Evolutionary conservation across 495 filamentous ascomycete genomes (phyloP).

Genomic region (Amphirosellinia nigrospora): DNA sequence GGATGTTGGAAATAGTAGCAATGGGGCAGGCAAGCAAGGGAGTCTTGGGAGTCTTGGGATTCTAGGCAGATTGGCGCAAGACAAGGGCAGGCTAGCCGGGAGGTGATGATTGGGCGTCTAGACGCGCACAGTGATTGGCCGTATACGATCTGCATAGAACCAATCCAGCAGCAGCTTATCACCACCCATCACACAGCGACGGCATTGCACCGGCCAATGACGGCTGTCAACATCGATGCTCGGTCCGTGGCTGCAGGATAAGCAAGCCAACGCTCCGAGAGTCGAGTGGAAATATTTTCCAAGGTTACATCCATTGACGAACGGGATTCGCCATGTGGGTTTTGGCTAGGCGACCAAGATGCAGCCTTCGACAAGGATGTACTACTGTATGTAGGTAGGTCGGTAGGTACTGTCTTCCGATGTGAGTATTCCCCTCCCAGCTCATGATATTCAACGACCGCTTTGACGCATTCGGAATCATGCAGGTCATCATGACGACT

Average conservation of each 20-base stretch:
- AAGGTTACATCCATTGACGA: constrained; percentile 7
- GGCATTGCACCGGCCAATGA: constrained; percentile 28
- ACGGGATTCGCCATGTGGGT: constrained; percentile 19
- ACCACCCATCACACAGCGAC: constrained; percentile 38
- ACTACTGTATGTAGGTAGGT: no score
- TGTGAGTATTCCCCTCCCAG: constrained; percentile 1
- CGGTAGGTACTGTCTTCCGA: neutral
- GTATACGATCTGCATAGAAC: constrained; percentile 38
- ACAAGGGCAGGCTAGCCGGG: constrained; percentile 37
- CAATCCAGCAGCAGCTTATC: constrained; percentile 36
- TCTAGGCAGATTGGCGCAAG: constrained; percentile 20
- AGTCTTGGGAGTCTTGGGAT: constrained; percentile 12
- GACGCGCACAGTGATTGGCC: constrained; percentile 44
- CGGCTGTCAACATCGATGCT: constrained; percentile 22
- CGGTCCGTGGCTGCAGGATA: constrained; percentile 25
- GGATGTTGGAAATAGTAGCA: constrained; percentile 24
- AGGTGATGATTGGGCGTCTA: constrained; percentile 52
- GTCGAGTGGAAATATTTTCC: constrained; percentile 10
- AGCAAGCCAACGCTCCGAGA: constrained; percentile 12
- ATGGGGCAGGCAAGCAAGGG: constrained; percentile 29
- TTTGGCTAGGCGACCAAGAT: neutral
- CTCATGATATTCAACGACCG: constrained; percentile 6
- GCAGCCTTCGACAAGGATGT: constrained; percentile 14
- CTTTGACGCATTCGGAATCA: constrained; percentile 15
- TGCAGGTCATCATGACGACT: constrained; percentile 21